Base-by-base conservation (phyloP, 768 basidiomycete species). In the Naganishia friedmannii region DNA sequence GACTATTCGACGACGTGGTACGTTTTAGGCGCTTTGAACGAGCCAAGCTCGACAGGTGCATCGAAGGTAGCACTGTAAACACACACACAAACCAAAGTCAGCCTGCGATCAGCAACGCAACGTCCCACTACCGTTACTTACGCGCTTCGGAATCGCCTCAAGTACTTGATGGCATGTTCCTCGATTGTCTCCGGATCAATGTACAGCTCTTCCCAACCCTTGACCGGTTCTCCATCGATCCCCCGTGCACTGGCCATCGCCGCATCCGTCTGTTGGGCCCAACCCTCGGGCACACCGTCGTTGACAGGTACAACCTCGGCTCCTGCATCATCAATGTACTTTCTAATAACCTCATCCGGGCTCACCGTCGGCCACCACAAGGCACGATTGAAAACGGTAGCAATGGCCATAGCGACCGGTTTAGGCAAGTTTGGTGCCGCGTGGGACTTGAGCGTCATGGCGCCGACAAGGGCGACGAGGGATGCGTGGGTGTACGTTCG, bases 281-380 rank as follows among this genome's bases (percentile, higher is more conserved):
- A 78, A 19, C 79, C 78, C 34, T 56, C 69, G 15, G 75, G 73
- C 45, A 66, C 71, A 17, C 57, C 70, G 23, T 53, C 46, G 10
- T 67, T 39, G 8, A 69, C 68, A 13, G 53, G 39, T 29, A 65
- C 66, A 34, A 74, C 71, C 12, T 88, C 85, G 45, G 84, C 83
- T 10, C 78, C 78, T 13, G 78, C 67, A 80, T 98, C 94, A 82
- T 93, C 86, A 74, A 97, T 87, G 80, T 87, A 96, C 70, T 92
- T 87, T 76, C 96, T 85, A 76, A 87, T 86, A 26, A 99, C 89
- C 81, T 96, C 93, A 79, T 99, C 95, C 0, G 93, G 91, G 78
- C 86, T 88, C 60, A 96, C 84, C 45, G 90, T 85, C 15, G 94
- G 93, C 93, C 94, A 98, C 93, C 93, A 99, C 0, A 82, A 85